Percentiles rank a stretch among this genome's conserved stretches.
Conservation (phyloP, 2,329 filamentous ascomycete genomes). For the Monilinia polystroma region DNA sequence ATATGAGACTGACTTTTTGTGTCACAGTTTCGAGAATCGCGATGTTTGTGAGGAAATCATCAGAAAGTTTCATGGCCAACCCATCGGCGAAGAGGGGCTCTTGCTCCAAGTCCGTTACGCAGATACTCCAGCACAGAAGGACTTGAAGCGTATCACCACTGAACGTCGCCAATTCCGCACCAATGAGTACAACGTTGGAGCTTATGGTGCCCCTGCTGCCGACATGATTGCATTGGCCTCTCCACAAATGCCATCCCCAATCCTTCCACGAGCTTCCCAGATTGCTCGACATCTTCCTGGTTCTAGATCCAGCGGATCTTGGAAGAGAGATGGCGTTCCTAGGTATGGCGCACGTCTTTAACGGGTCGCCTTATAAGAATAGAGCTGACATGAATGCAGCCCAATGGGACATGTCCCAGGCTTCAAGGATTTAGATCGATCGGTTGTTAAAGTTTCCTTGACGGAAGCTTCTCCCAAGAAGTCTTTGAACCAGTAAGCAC, state of each 20-base stretch:
- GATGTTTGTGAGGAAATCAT: slow-evolving; percentile 91
- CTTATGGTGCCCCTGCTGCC: slow-evolving; percentile 54
- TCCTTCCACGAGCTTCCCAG: slow-evolving; percentile 38
- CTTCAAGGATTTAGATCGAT: slow-evolving; percentile 40
- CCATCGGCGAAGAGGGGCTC: slow-evolving; percentile 73
- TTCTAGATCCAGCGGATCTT: slow-evolving; percentile 36
- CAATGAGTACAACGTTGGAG: slow-evolving; percentile 84
- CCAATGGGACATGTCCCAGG: slow-evolving; percentile 29
- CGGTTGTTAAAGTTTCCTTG: slow-evolving; percentile 34
- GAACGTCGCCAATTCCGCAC: slow-evolving; percentile 94
- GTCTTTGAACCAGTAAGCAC: slow-evolving; percentile 35
- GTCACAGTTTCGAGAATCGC: slow-evolving; percentile 76
- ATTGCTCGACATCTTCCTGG: slow-evolving; percentile 38
- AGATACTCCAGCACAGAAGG: slow-evolving; percentile 93
- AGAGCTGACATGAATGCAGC: slow-evolving; percentile 23
- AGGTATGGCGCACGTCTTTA: slow-evolving; percentile 25
- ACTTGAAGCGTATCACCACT: slow-evolving; percentile 92
- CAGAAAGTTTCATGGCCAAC: slow-evolving; percentile 76
- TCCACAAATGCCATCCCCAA: slow-evolving; percentile 44
- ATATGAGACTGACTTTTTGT: slow-evolving; percentile 27
- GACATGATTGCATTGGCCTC: slow-evolving; percentile 48
- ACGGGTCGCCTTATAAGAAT: neutral
- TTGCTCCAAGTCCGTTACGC: slow-evolving; percentile 94
- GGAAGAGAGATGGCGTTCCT: slow-evolving; percentile 39
- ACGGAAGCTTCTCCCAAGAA: slow-evolving; percentile 35